phyloP scores from a whole-genome alignment of 164 flowering plant genomes.

The Santalum album region DNA sequence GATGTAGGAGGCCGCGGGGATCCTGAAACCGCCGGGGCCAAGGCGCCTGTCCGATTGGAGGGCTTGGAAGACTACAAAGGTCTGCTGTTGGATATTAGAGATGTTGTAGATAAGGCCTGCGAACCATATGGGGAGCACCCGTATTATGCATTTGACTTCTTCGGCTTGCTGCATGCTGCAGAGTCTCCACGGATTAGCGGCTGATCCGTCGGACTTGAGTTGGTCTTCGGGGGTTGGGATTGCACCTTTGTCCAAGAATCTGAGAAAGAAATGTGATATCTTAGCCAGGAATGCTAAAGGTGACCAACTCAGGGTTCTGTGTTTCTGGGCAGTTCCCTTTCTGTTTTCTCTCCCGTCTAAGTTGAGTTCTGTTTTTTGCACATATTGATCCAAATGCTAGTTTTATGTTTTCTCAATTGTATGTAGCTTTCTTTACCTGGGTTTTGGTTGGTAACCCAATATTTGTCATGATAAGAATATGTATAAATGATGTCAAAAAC shows the following conservation, averaged over 20 bases:
- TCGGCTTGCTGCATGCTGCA: slow-evolving; percentile 71
- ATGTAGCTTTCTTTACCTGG: no score
- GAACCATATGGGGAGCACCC: slow-evolving; percentile 68
- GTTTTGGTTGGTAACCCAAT: no score
- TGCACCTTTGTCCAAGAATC: slow-evolving; percentile 78
- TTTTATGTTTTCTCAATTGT: no score
- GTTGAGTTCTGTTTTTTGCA: no score
- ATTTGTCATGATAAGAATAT: no score
- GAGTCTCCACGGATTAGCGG: slow-evolving; percentile 67
- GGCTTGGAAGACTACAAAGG: slow-evolving; percentile 45
- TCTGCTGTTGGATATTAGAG: slow-evolving; percentile 26
- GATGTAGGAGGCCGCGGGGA: slow-evolving; percentile 50
- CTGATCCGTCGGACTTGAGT: slow-evolving; percentile 47
- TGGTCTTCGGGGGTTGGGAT: slow-evolving; percentile 39
- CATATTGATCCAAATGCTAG: no score
- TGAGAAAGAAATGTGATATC: no score
- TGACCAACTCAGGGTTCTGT: no score
- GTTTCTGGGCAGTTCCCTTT: no score
- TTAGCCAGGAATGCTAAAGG: not conserved
- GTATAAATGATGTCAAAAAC: no score
- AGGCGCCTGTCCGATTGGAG: slow-evolving; percentile 43
- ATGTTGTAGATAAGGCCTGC: slow-evolving; percentile 33
- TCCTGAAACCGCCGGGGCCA: slow-evolving; percentile 20
- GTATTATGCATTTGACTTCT: slow-evolving; percentile 62
- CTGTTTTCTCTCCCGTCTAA: no score